These are phyloP conservation scores for Ricinus communis DNA, from an alignment of 345 rosid species.

Conservation along the genomic window DNA sequence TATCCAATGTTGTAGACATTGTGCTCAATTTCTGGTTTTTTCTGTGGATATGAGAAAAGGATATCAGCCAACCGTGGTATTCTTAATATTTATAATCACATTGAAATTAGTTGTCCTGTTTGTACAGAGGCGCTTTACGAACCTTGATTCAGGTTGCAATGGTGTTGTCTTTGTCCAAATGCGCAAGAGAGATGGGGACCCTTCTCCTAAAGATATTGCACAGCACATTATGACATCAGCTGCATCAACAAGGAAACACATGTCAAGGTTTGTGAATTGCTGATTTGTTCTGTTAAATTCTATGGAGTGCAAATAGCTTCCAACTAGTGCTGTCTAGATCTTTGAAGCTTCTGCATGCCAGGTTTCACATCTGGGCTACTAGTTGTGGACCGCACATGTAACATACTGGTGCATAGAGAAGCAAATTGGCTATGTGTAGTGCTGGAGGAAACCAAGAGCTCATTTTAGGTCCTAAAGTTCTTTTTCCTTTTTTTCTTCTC, in stretches of 20 bases:
- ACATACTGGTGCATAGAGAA: background rate
- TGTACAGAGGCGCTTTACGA: slow-evolving; percentile 70
- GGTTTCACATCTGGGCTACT: background rate
- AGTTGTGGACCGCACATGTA: background rate
- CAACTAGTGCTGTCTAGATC: background rate
- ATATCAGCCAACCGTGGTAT: background rate
- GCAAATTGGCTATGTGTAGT: background rate
- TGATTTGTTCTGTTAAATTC: slow-evolving; percentile 1
- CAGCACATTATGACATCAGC: slow-evolving; percentile 84
- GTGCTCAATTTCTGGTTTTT: background rate
- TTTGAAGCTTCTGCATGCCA: background rate
- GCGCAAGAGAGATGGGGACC: slow-evolving; percentile 81
- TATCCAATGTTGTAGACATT: too few species aligned
- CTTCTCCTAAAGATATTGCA: slow-evolving; percentile 78
- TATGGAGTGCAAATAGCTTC: background rate
- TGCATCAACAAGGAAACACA: slow-evolving; percentile 77
- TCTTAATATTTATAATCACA: background rate
- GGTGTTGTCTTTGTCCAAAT: slow-evolving; percentile 90
- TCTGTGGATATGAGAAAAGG: background rate
- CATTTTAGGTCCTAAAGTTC: slow-evolving; percentile 1
- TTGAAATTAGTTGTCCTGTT: slow-evolving; percentile 14
- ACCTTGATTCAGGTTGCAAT: slow-evolving; percentile 90
- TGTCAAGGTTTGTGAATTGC: slow-evolving; percentile 70
- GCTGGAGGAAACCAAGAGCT: background rate
- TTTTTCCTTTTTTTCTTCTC: background rate